Conservation (phyloP, 106 monocot species). For the Acanthochlamys bracteata region DNA sequence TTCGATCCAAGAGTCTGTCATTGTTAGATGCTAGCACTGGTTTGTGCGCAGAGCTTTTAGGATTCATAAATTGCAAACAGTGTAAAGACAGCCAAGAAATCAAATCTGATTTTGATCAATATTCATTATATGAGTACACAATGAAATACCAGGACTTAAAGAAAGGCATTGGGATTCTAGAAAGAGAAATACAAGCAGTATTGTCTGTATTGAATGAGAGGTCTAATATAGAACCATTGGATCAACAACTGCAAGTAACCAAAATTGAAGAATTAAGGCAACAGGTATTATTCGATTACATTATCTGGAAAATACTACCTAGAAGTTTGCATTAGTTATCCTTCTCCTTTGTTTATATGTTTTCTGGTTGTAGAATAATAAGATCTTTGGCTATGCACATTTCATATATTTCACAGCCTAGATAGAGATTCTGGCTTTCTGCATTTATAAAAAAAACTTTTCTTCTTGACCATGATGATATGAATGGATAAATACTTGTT, state of each 20-base stretch:
- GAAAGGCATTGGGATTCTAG: constrained; percentile 47
- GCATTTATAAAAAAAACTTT: no score
- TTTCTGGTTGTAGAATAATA: no score
- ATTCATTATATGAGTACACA: constrained; percentile 32
- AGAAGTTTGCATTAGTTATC: no score
- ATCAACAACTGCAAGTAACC: constrained; percentile 8
- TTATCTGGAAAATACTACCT: no score
- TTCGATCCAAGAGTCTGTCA: constrained; percentile 48
- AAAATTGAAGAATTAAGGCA: constrained; percentile 23
- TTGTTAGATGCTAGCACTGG: constrained; percentile 47
- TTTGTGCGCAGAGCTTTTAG: constrained; percentile 40
- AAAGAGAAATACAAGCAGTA: constrained; percentile 45
- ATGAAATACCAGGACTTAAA: constrained; percentile 53
- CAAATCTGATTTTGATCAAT: constrained; percentile 19
- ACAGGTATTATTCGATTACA: constrained; percentile 25
- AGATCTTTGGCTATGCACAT: no score
- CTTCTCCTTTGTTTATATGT: no score
- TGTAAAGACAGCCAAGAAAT: constrained; percentile 15
- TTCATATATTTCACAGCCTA: no score
- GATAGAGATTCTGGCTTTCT: no score
- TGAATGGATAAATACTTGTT: no score
- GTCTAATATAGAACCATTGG: constrained; percentile 20
- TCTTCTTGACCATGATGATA: no score
- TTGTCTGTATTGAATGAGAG: constrained; percentile 38
- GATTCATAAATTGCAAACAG: constrained; percentile 24